Evolutionary conservation across 345 rosid species (phyloP), one percentile per base, ranked within the genome.

Genomic region (Stellera chamaejasme): DNA sequence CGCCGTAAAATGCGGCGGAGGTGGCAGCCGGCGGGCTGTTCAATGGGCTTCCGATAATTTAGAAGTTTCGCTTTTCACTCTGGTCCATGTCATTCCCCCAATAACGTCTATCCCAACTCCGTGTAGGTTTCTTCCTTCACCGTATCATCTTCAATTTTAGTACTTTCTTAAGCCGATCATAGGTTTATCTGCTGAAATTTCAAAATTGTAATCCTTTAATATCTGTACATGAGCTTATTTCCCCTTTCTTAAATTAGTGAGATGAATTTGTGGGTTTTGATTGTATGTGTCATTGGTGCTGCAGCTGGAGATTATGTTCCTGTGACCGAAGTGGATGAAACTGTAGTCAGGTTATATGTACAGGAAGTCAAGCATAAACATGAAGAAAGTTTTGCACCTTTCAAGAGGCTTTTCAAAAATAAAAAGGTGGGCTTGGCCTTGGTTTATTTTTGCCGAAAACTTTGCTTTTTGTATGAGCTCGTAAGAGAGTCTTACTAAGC

Each of bases 21-120:
- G 77, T 25, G 69, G 72, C 48, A 91, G 92, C 71, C 71, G 74
- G 43, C 88, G 96, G 23, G 92, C 95, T 50, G 80, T 83, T 68
- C 82, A 80, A 6, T 91, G 95, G 98, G 83, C 90, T 5, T 74
- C 66, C 16, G 81, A 88, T 61, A 79, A 80, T 49, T 69, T 83
- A 62, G 43, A 52, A 57, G 75, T 83, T 47, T 75, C 76, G 41
- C 81, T 81, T n/a, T 70, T 91, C 58, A 60, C 80, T 69, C 69
- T 88, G 32, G 87, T 91, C 72, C 85, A 91, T 64, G 85, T 88
- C 63, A 82, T 88, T 69, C 90, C 88, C 59, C 42, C 68, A 49
- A 53, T 85, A 75, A 75, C 83, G 43, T 66, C 60, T 48, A 62
- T 91, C 13, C 88, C 96, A 43, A 77, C 92, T 62, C 98, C 95